phyloP scores from a whole-genome alignment of 805 yeast species.

The Candida andamanensis region DNA sequence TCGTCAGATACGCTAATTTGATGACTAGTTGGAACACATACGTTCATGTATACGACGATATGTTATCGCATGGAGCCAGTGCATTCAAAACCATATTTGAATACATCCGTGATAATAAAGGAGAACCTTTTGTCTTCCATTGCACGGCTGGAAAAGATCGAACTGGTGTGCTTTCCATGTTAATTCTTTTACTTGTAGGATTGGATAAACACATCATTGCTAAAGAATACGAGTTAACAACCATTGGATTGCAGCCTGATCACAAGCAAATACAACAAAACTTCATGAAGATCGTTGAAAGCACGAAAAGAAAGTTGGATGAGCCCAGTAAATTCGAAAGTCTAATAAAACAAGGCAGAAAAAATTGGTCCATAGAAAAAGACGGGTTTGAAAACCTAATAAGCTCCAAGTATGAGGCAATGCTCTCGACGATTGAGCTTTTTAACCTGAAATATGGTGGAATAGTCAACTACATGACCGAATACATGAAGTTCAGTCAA shows the following conservation, averaged over 20 bases:
- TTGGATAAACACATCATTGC: conserved; percentile 63
- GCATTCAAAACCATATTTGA: conserved; percentile 48
- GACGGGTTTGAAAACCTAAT: conserved; percentile 58
- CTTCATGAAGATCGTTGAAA: conserved; percentile 28
- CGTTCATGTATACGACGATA: conserved; percentile 55
- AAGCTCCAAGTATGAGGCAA: conserved; percentile 62
- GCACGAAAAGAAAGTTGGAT: conserved; percentile 22
- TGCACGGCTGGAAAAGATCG: conserved; percentile 88
- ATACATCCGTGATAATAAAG: conserved; percentile 50
- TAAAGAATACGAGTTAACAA: conserved; percentile 73
- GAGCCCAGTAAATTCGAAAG: conserved; percentile 17
- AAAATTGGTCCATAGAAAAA: conserved; percentile 36
- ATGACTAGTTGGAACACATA: conserved; percentile 59
- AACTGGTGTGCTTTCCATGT: conserved; percentile 70
- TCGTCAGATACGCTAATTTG: conserved; percentile 48
- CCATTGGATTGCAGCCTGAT: conserved; percentile 55
- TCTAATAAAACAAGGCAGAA: conserved; percentile 28
- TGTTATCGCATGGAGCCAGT: conserved; percentile 45
- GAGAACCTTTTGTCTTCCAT: conserved; percentile 51
- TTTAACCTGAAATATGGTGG: conserved; percentile 52
- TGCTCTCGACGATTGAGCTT: conserved; percentile 57
- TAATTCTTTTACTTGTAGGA: conserved; percentile 57
- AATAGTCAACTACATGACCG: conserved; percentile 42
- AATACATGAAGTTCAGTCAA: conserved; percentile 38
- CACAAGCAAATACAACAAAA: conserved; percentile 32